phyloP scores from a whole-genome alignment of 768 basidiomycete genomes.

The Amanita rubescens region DNA sequence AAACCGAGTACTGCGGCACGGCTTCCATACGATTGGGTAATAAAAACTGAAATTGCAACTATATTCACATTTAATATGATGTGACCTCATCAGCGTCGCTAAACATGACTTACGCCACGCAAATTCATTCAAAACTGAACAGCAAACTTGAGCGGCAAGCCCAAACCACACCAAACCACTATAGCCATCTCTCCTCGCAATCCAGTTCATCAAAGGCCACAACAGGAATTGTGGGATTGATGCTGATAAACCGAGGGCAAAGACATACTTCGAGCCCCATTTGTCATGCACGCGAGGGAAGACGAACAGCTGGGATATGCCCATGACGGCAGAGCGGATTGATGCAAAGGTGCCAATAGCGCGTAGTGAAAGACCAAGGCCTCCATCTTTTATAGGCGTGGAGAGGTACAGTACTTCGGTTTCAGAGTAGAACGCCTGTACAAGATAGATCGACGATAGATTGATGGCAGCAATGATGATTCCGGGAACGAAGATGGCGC shows the following conservation, averaged over 20 bases:
- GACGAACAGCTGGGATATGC: constrained; percentile 44
- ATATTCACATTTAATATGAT: background rate
- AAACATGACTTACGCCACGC: background rate
- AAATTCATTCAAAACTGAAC: background rate
- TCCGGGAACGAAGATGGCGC: constrained; percentile 14
- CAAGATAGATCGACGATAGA: constrained; percentile 22
- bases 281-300: constrained; percentile 47
- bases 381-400: constrained; percentile 54
- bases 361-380: constrained; percentile 48
- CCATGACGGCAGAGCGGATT: constrained; percentile 43
- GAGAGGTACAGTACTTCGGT: no score
- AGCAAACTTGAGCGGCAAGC: background rate
- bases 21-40: constrained; percentile 18
- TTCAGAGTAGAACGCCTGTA: constrained; percentile 56
- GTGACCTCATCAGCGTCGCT: background rate
- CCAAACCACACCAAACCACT: background rate
- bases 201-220: constrained; percentile 33
- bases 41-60: background rate
- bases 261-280: constrained; percentile 22
- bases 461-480: constrained; percentile 48
- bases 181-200: no score
- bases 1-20: no score
- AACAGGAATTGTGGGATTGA: constrained; percentile 34
- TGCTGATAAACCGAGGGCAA: constrained; percentile 33
- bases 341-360: constrained; percentile 53